phyloP scores from a whole-genome alignment of 345 rosid genomes.

The Murraya koenigii region DNA sequence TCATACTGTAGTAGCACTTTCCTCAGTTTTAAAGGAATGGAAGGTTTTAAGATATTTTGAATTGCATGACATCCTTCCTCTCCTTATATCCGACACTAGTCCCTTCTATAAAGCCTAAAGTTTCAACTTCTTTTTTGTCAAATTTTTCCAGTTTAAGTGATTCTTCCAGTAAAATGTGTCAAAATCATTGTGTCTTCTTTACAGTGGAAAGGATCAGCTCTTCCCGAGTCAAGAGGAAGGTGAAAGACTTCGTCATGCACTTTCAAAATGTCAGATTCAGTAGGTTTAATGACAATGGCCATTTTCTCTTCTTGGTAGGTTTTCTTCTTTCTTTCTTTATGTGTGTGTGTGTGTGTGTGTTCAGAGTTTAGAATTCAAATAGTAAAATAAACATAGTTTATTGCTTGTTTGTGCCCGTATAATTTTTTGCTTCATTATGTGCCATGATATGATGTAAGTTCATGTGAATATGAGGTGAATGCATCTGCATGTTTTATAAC shows the following conservation, averaged over 20 bases:
- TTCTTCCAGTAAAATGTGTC: neutral
- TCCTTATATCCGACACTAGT: neutral
- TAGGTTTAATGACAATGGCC: constrained; percentile 53
- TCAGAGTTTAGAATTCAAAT: neutral
- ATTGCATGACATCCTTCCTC: neutral
- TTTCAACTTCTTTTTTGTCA: neutral
- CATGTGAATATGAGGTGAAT: neutral
- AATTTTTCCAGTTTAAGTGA: neutral
- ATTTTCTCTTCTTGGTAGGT: constrained; percentile 77
- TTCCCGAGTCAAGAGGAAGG: constrained; percentile 72
- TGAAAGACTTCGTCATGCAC: constrained; percentile 42
- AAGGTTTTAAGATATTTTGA: neutral
- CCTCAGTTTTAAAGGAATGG: neutral
- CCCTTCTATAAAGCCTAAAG: neutral
- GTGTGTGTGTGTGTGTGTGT: neutral
- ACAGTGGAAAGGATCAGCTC: constrained; percentile 76
- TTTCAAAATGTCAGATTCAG: constrained; percentile 56
- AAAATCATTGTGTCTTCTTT: neutral
- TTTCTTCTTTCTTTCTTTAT: constrained; percentile 14
- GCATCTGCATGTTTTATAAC: neutral
- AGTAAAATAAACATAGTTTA: neutral
- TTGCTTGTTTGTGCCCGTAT: neutral
- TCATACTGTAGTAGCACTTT: neutral
- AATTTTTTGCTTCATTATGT: neutral
- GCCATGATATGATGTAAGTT: neutral